These are phyloP conservation scores for Fusarium virguliforme DNA, from an alignment of 2,329 filamentous ascomycete genomes.

Conservation along the genomic window DNA sequence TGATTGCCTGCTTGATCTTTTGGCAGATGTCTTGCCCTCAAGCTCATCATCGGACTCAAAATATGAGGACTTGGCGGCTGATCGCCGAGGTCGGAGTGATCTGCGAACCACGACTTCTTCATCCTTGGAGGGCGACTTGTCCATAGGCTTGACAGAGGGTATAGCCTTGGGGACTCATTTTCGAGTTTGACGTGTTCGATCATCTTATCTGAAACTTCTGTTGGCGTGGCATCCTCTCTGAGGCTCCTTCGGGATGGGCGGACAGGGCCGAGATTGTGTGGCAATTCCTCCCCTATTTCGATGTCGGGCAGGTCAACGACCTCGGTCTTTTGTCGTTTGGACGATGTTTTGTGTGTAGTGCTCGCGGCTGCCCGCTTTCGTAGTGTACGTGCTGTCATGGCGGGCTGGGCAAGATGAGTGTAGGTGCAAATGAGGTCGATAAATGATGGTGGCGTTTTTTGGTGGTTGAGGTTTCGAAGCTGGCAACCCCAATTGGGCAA, in stretches of 20 bases:
- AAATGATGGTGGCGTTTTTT: slow-evolving; percentile 9
- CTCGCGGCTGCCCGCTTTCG: slow-evolving; percentile 31
- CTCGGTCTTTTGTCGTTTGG: slow-evolving; percentile 31
- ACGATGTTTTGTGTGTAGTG: neutral
- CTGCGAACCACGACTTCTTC: slow-evolving; percentile 20
- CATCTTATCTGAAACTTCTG: neutral
- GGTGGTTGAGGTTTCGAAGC: neutral
- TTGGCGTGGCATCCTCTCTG: slow-evolving; percentile 11
- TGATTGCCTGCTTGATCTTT: slow-evolving; percentile 18
- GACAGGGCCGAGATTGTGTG: slow-evolving; percentile 42
- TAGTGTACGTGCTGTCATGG: slow-evolving; percentile 36
- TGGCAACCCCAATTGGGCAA: neutral
- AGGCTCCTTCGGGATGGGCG: slow-evolving; percentile 18
- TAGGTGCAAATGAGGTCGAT: slow-evolving; percentile 5
- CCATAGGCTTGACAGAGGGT: neutral
- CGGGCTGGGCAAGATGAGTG: neutral
- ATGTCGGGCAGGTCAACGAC: slow-evolving; percentile 1
- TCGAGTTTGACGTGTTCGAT: slow-evolving; percentile 10
- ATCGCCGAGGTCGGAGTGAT: slow-evolving; percentile 35
- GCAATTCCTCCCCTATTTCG: slow-evolving; percentile 31
- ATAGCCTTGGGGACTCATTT: slow-evolving; percentile 12
- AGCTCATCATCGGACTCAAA: slow-evolving; percentile 45
- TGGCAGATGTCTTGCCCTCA: neutral
- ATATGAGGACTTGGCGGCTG: slow-evolving; percentile 37
- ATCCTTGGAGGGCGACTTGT: slow-evolving; percentile 1